Conservation (phyloP, 495 filamentous ascomycete species). For the Penicillium herquei region DNA sequence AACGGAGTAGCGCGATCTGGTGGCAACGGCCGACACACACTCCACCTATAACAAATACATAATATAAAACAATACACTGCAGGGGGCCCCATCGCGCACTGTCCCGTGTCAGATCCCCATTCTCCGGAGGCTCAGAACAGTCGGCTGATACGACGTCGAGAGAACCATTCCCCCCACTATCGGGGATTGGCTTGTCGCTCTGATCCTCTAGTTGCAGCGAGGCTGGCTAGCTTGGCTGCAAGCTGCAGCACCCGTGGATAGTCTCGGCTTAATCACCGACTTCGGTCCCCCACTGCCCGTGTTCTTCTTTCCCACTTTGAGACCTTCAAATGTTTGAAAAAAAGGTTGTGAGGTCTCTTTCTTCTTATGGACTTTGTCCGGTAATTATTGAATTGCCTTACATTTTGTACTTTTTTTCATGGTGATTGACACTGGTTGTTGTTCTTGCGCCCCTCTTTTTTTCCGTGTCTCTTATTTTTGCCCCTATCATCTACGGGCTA, state of each 20-base stretch:
- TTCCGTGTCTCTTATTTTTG: background rate
- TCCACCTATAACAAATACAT: background rate
- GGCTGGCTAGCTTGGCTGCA: conserved; percentile 14
- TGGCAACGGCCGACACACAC: conserved; percentile 22
- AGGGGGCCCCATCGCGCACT: conserved; percentile 14
- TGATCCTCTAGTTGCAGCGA: conserved; percentile 25
- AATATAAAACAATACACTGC: conserved; percentile 1
- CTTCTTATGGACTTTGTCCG: too few relatives aligned
- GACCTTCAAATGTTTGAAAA: too few relatives aligned
- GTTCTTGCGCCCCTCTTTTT: background rate
- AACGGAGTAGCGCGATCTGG: conserved; percentile 17
- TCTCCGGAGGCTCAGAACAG: conserved; percentile 15
- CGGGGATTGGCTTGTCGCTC: background rate
- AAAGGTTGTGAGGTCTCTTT: too few relatives aligned
- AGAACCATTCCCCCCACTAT: conserved; percentile 2
- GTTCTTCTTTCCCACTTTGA: background rate
- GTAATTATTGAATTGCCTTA: background rate
- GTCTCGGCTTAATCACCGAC: conserved; percentile 25
- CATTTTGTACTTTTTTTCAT: background rate
- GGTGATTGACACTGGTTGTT: too few relatives aligned
- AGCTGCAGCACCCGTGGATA: conserved; percentile 19
- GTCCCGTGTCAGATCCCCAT: conserved; percentile 15
- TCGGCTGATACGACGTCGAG: conserved; percentile 1
- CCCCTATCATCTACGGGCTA: background rate
- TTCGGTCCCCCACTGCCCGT: conserved; percentile 11